A percentile compares a stretch with the other conserved stretches of the same genome.
phyloP scores from a whole-genome alignment of 163 green algal species.

The Coccomyxa subellipsoidea region DNA sequence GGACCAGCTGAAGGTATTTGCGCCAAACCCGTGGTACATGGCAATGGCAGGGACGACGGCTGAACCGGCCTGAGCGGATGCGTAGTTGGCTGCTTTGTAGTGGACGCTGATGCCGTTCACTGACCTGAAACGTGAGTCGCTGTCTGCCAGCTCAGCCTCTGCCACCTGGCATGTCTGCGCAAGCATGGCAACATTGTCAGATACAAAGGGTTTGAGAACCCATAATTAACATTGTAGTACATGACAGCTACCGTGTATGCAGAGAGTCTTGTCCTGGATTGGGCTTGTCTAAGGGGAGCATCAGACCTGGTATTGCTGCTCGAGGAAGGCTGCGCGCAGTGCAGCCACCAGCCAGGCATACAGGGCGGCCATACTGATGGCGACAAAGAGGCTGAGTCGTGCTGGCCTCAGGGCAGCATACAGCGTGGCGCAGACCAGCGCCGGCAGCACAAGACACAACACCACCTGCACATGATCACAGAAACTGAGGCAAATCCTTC shows the following conservation, averaged over 20 bases:
- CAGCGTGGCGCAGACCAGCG: background rate
- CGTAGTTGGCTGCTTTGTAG: slow-evolving; percentile 5
- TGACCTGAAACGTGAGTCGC: background rate
- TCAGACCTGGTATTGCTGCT: background rate
- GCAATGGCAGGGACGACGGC: background rate
- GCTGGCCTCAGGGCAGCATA: background rate
- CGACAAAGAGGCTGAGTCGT: background rate
- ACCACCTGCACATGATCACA: background rate
- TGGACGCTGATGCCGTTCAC: slow-evolving; percentile 2
- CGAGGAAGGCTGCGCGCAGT: background rate
- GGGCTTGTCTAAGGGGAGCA: background rate
- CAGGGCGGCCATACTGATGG: background rate
- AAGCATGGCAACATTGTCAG: too few species aligned
- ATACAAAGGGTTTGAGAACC: background rate
- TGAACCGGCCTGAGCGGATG: background rate
- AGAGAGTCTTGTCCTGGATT: background rate
- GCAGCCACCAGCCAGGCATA: background rate
- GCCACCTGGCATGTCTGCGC: background rate
- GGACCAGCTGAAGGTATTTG: slow-evolving; percentile 73
- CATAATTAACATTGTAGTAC: background rate
- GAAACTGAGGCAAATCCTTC: background rate
- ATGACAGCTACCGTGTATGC: background rate
- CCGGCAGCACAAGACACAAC: background rate
- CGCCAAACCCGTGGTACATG: slow-evolving; percentile 81
- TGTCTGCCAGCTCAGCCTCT: slow-evolving; percentile 13